Percentiles rank a stretch among this genome's conserved stretches.
Conservation (phyloP, 2,329 filamentous ascomycete species). For the Aspergillus pseudonomiae region DNA sequence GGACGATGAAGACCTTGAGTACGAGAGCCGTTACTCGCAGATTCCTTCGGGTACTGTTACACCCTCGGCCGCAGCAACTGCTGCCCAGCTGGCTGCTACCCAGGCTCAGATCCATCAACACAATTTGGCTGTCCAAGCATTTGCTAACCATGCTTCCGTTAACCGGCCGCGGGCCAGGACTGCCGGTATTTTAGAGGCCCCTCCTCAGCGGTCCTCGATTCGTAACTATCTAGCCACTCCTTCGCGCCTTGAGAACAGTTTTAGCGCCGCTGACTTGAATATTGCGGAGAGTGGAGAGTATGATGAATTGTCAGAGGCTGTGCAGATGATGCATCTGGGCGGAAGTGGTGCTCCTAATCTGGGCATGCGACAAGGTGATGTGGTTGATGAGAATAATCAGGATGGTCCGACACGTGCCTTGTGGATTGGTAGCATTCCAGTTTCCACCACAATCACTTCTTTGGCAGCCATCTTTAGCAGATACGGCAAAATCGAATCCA, state of each 20-base stretch:
- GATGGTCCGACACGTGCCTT: constrained; percentile 90
- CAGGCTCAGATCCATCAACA: constrained; percentile 79
- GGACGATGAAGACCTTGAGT: constrained; percentile 81
- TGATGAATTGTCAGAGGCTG: constrained; percentile 77
- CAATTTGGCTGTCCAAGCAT: constrained; percentile 90
- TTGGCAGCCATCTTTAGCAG: constrained; percentile 91
- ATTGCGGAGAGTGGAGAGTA: constrained; percentile 76
- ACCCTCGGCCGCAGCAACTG: constrained; percentile 58
- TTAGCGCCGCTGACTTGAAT: constrained; percentile 74
- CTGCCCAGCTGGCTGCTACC: constrained; percentile 62
- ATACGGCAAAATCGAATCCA: constrained; percentile 90
- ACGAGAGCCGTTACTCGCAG: constrained; percentile 61
- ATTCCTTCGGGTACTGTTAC: constrained; percentile 63
- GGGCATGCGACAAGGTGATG: constrained; percentile 65
- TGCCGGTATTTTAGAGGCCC: constrained; percentile 85
- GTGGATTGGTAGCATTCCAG: constrained; percentile 97
- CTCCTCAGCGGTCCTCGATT: constrained; percentile 64
- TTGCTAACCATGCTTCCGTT: constrained; percentile 78
- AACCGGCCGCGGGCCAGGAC: constrained; percentile 87
- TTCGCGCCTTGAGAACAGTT: constrained; percentile 73
- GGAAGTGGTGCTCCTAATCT: constrained; percentile 51
- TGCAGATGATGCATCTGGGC: constrained; percentile 74
- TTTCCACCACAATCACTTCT: constrained; percentile 93
- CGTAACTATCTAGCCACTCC: constrained; percentile 77
- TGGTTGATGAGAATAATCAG: constrained; percentile 74